Base-by-base conservation (phyloP, 768 basidiomycete genomes). In the Brasilioporus rufonigricans region DNA sequence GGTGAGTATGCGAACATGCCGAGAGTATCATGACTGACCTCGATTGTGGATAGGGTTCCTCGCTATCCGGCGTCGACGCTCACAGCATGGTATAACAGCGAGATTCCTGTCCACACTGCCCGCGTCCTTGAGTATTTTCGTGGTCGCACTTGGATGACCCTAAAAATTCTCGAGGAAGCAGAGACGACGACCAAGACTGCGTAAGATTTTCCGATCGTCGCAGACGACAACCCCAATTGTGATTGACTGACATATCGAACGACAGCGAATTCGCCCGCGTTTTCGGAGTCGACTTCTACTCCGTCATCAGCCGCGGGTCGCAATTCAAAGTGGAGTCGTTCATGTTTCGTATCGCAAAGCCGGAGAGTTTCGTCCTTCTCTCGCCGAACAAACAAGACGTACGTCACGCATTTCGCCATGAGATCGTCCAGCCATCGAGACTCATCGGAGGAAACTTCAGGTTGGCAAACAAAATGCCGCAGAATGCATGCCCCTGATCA, bases 301-400 rank as follows among this genome's bases (percentile, higher is more conserved):
- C 94, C 4, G 95, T 98, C 31, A 82, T 97, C 58, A 93, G 84
- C 56, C 84, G 97, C 31, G 97, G 97, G 0, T 97, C 94, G 1
- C 97, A 99, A 65, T 98, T 93, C 78, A 99, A 98, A 73, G 97
- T 98, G 26, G 97, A 99, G 74, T 94, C 94, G 0, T 96, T 99
- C 74, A 88, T 99, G 88, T 95, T 97, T 70, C 86, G 95, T 19
- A 93, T 98, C 45, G 91, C 91, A 18, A 98, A 98, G 70, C 94
- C 97, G 0, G 97, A 98, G 68, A 90, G 81, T 60, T 94, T 94
- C 60, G 82, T 98, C 21, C 75, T 99, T 5, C 74, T 96, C 13
- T 98, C 96, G 0, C 97, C 97, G 0, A 95, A 87, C 58, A 89
- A 85, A 69, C 76, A 80, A 52, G 89, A 97, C 69, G 95, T 94